A percentile compares a stretch with the other conserved stretches of the same genome.
phyloP scores from a whole-genome alignment of 2,329 filamentous ascomycete genomes.

The Ceratocystis cacaofunesta region DNA sequence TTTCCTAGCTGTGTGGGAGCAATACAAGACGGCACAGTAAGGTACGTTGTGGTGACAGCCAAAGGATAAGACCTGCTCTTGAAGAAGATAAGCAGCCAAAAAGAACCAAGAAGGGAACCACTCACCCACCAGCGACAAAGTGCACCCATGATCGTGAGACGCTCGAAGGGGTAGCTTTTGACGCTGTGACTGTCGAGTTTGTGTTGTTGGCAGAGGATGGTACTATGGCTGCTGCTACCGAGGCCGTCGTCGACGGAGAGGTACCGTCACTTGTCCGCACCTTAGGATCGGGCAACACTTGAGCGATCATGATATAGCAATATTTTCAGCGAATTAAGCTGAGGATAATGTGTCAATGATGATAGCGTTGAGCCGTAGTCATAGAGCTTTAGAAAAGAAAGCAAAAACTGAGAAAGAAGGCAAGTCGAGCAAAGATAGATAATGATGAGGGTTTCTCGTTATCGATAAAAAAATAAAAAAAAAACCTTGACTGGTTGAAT shows the following conservation, averaged over 20 bases:
- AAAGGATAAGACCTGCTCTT: not conserved
- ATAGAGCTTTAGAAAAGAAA: not conserved
- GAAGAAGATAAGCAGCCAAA: not conserved
- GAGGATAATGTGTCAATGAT: not conserved
- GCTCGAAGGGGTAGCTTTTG: slow-evolving; percentile 23
- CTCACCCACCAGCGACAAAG: slow-evolving; percentile 78
- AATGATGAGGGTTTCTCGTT: not conserved
- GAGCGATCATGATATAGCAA: not conserved
- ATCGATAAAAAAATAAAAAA: slow-evolving; percentile 3
- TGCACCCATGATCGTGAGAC: slow-evolving; percentile 77
- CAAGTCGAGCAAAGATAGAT: not conserved
- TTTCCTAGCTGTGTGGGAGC: not conserved
- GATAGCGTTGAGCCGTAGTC: not conserved
- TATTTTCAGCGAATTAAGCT: not conserved
- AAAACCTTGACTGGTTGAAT: not conserved
- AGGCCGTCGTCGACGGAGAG: slow-evolving; percentile 20
- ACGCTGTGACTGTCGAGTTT: not conserved
- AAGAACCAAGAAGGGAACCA: slow-evolving; percentile 17
- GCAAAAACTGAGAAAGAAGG: not conserved
- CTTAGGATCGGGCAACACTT: not conserved
- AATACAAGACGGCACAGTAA: too few species aligned
- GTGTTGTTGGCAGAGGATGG: not conserved
- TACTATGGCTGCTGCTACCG: slow-evolving; percentile 30
- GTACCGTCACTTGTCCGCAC: not conserved
- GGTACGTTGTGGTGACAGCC: not conserved